These are phyloP conservation scores for Microbotryum violaceum DNA, from an alignment of 1,284 basidiomycete genomes.

Conservation along the genomic window DNA sequence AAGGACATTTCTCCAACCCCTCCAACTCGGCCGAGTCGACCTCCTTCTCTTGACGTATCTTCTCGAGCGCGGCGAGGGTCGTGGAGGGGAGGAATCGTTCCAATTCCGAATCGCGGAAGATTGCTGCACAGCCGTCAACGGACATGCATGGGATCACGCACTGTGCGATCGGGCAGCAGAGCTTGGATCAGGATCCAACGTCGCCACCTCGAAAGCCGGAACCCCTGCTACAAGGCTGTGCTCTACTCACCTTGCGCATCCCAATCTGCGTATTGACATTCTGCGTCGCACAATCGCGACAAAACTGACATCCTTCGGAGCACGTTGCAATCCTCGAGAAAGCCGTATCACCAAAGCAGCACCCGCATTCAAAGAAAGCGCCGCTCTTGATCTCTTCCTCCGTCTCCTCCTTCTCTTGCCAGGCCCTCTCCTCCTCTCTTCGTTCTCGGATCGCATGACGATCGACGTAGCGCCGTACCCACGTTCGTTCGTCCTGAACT, in stretches of 20 bases:
- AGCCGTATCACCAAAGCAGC: slow-evolving; percentile 33
- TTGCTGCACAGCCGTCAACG: slow-evolving; percentile 28
- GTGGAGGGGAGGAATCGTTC: slow-evolving; percentile 24
- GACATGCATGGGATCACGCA: slow-evolving; percentile 34
- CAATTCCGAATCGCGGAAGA: slow-evolving; percentile 31
- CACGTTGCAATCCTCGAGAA: slow-evolving; percentile 27
- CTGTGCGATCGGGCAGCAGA: not conserved
- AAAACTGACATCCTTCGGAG: slow-evolving; percentile 34
- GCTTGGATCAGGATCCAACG: not conserved
- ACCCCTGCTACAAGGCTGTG: no score
- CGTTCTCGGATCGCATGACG: not conserved
- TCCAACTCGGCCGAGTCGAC: slow-evolving; percentile 31
- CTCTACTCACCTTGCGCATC: slow-evolving; percentile 12
- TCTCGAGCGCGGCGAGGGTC: slow-evolving; percentile 31
- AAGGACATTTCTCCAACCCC: slow-evolving; percentile 33
- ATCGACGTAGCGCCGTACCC: slow-evolving; percentile 7
- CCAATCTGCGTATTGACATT: slow-evolving; percentile 34
- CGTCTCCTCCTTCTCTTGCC: slow-evolving; percentile 14
- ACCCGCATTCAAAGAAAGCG: slow-evolving; percentile 35
- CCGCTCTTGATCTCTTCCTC: slow-evolving; percentile 24
- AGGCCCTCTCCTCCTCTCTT: slow-evolving; percentile 3
- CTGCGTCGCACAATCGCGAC: slow-evolving; percentile 31
- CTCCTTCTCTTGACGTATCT: slow-evolving; percentile 35
- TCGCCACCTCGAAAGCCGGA: not conserved
- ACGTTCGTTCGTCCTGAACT: slow-evolving; percentile 17